Evolutionary conservation across 805 yeast species (phyloP).

Genomic region (Diddensiella santjacobensis): DNA sequence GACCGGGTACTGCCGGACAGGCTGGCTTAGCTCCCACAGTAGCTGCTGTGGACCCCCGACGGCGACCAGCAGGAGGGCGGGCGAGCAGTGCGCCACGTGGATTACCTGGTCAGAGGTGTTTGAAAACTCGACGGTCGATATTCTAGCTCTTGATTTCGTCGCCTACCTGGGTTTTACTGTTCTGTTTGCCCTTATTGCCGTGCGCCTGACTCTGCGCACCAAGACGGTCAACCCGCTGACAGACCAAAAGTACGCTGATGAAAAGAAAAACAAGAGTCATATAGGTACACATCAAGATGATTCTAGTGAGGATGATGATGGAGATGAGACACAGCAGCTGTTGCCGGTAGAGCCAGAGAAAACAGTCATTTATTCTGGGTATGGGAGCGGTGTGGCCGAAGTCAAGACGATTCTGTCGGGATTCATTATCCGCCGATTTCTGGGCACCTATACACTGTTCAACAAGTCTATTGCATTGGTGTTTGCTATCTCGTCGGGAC

Average conservation of each 20-base stretch:
- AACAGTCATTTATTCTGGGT: slow-evolving; percentile 45
- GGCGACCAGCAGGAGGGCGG: slow-evolving; percentile 9
- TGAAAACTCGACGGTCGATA: slow-evolving; percentile 3
- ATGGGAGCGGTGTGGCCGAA: slow-evolving; percentile 61
- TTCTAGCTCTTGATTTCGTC: slow-evolving; percentile 8
- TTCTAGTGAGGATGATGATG: neutral
- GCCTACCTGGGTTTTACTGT: slow-evolving; percentile 40
- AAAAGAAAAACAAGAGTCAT: neutral
- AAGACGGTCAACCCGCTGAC: slow-evolving; percentile 36
- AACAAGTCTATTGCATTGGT: slow-evolving; percentile 47
- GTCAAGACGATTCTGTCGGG: slow-evolving; percentile 59
- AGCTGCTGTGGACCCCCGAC: slow-evolving; percentile 37
- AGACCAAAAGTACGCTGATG: slow-evolving; percentile 1
- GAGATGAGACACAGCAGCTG: neutral
- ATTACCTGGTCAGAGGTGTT: slow-evolving; percentile 40
- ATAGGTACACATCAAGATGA: slow-evolving; percentile 1
- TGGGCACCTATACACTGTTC: slow-evolving; percentile 50
- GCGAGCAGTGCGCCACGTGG: slow-evolving; percentile 40
- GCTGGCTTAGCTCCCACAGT: slow-evolving; percentile 43
- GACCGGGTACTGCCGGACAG: slow-evolving; percentile 47
- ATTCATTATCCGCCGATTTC: slow-evolving; percentile 49
- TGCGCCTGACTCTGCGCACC: slow-evolving; percentile 44
- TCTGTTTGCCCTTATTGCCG: slow-evolving; percentile 43
- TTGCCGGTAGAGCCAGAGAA: slow-evolving; percentile 6
- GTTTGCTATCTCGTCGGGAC: slow-evolving; percentile 54